These are phyloP conservation scores for Cordyceps cateniannulata DNA, from an alignment of 2,329 filamentous ascomycete genomes.

Conservation along the genomic window DNA sequence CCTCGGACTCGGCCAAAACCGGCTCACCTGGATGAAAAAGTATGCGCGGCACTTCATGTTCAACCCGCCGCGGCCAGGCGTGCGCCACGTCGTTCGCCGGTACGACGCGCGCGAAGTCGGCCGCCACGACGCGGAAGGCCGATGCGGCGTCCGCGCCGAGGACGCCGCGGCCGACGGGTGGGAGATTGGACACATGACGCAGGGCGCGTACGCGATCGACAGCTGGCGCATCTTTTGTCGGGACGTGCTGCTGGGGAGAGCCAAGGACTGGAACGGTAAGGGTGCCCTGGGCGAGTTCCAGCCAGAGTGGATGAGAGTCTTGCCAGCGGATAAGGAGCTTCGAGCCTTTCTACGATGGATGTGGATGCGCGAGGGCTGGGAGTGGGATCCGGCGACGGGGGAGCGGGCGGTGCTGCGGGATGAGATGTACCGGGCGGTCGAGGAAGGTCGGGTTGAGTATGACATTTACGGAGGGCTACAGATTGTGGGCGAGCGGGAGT, in stretches of 20 bases:
- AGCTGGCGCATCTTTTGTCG: slow-evolving; percentile 93
- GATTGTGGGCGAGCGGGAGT: slow-evolving; percentile 28
- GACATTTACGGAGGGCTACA: slow-evolving; percentile 42
- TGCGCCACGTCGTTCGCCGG: slow-evolving; percentile 45
- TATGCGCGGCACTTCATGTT: slow-evolving; percentile 65
- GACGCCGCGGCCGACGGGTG: slow-evolving; percentile 45
- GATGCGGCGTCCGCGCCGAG: background rate
- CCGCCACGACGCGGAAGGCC: slow-evolving; percentile 9
- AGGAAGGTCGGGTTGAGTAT: slow-evolving; percentile 50
- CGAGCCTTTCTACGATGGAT: slow-evolving; percentile 81
- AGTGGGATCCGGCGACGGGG: slow-evolving; percentile 71
- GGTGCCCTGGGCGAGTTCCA: slow-evolving; percentile 52
- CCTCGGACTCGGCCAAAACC: slow-evolving; percentile 63
- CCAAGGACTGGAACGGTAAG: slow-evolving; percentile 59
- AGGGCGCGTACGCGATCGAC: slow-evolving; percentile 77
- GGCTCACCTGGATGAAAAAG: slow-evolving; percentile 60
- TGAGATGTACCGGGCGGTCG: slow-evolving; percentile 49
- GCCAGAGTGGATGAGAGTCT: slow-evolving; percentile 85
- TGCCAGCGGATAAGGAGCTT: slow-evolving; percentile 82
- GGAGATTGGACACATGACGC: slow-evolving; percentile 82
- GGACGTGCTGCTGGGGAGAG: slow-evolving; percentile 63
- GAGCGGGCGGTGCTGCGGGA: slow-evolving; percentile 46
- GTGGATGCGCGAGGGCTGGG: slow-evolving; percentile 82
- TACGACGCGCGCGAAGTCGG: slow-evolving; percentile 34
- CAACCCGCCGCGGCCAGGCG: slow-evolving; percentile 52